Base-by-base conservation (phyloP, 2,329 filamentous ascomycete genomes). In the Colletotrichum limetticola region DNA sequence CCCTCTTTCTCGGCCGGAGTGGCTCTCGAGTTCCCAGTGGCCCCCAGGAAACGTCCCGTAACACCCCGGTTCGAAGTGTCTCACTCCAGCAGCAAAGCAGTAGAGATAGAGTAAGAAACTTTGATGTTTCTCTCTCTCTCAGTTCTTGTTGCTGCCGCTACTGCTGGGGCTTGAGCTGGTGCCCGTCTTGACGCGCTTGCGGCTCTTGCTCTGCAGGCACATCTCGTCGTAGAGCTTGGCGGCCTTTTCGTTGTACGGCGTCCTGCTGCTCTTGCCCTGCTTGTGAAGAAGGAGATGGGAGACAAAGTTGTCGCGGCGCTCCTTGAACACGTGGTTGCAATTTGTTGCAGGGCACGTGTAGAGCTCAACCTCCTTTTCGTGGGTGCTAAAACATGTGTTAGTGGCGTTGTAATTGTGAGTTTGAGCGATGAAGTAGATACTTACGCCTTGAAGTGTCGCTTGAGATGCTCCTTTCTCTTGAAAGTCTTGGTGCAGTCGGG, bases 401-500 rank as follows among this genome's bases (percentile, higher is more conserved):
- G 11, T 24, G 22, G 22, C 19, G 8, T 76, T 81, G 75, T 16
- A 59, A 68, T 52, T 62, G 26, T 46, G 12, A 9, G 35, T 35
- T 32, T 26, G 2, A 19, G 24, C 30, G 11, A 9, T 2, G 24
- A 42, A n/a, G 24, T 42, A 32, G 84, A 35, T 35, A 4, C 86
- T 82, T 77, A 89, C 87, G 86, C 86, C 66, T 84, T 83, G 64
- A 86, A 82, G 77, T 90, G 88, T 32, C 88, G 84, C 80, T 89
- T 90, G 22, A 90, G 79, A 74, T 90, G 88, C 78, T 90, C 88
- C 28, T 85, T 86, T 68, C 88, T 83, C 75, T 86, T 85, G 72
- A 87, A 89, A 0, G 83, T 84, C 75, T 85, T 86, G 75, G 83
- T 78, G 78, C 88, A 90, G 32, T 83, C 83, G 7, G 82, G 82